Conservation (phyloP, 2,329 filamentous ascomycete genomes). For the Cryphonectria naterciae region DNA sequence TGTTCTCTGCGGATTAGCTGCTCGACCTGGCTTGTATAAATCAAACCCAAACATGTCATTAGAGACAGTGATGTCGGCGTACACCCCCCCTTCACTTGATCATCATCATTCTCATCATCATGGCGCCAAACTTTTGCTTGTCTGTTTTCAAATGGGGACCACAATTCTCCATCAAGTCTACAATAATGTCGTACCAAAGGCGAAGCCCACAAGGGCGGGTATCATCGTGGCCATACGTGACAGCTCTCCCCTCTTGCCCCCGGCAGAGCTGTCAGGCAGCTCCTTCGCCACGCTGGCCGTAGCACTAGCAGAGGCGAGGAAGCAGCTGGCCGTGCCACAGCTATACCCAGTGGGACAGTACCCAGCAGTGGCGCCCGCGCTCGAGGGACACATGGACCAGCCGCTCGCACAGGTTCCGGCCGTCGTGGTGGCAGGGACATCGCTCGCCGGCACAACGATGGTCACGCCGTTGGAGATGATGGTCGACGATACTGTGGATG, state of each 20-base stretch:
- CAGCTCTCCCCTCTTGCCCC: not conserved
- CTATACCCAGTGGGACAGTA: conserved; percentile 82
- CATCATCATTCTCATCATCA: not conserved
- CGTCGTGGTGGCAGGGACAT: conserved; percentile 47
- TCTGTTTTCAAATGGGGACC: not conserved
- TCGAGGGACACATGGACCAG: conserved; percentile 73
- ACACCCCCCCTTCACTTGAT: not conserved
- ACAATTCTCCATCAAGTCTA: not conserved
- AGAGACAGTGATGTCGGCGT: not conserved
- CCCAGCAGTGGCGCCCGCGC: conserved; percentile 67
- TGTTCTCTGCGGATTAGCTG: not conserved
- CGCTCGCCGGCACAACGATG: conserved; percentile 65
- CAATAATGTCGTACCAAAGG: conserved; percentile 19
- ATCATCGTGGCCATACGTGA: conserved; percentile 17
- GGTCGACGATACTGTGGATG: conserved; percentile 61
- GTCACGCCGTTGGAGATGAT: conserved; percentile 72
- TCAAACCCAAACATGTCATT: not conserved
- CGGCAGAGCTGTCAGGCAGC: conserved; percentile 40
- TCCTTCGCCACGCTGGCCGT: conserved; percentile 63
- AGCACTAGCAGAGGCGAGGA: conserved; percentile 54
- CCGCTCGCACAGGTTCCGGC: conserved; percentile 69
- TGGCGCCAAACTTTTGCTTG: not conserved
- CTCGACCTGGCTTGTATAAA: not conserved
- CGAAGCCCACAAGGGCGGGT: conserved; percentile 23
- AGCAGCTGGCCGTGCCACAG: conserved; percentile 76